phyloP scores from a whole-genome alignment of 2,329 filamentous ascomycete genomes.

The Fusarium equiseti region DNA sequence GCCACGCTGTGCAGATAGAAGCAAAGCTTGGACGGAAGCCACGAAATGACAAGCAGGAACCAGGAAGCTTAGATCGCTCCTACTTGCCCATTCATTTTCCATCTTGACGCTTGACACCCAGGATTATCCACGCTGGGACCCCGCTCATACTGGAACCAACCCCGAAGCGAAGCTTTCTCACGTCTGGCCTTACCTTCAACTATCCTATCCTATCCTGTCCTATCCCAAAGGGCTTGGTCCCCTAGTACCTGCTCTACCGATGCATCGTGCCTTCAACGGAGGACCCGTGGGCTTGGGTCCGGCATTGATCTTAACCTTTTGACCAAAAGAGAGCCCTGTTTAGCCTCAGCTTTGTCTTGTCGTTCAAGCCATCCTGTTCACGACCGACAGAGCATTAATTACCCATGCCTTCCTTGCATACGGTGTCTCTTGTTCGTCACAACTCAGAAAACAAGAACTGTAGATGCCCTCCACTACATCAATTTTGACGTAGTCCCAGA shows the following conservation, averaged over 20 bases:
- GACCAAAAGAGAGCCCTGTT: slow-evolving; percentile 31
- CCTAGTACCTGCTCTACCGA: slow-evolving; percentile 4
- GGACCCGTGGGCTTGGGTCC: slow-evolving; percentile 35
- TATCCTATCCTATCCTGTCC: not conserved
- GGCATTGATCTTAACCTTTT: slow-evolving; percentile 41
- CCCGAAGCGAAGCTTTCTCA: slow-evolving; percentile 6
- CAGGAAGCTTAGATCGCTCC: slow-evolving; percentile 28
- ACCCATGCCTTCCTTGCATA: slow-evolving; percentile 7
- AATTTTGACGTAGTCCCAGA: slow-evolving; percentile 14
- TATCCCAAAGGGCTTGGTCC: slow-evolving; percentile 12
- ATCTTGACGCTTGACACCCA: not conserved
- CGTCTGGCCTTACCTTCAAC: slow-evolving; percentile 18
- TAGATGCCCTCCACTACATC: not conserved
- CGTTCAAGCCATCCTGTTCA: slow-evolving; percentile 21
- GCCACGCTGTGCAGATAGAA: slow-evolving; percentile 16
- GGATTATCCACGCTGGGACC: slow-evolving; percentile 1
- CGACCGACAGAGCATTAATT: not conserved
- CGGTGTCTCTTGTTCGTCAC: not conserved
- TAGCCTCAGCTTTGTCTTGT: slow-evolving; percentile 20
- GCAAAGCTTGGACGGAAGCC: slow-evolving; percentile 16
- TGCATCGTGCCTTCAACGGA: slow-evolving; percentile 9
- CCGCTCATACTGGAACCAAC: slow-evolving; percentile 17
- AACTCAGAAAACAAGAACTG: not conserved
- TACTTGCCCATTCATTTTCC: not conserved
- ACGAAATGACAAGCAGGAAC: slow-evolving; percentile 26